These are phyloP conservation scores for Cardamine occulta DNA, from an alignment of 345 rosid genomes.

Conservation along the genomic window DNA sequence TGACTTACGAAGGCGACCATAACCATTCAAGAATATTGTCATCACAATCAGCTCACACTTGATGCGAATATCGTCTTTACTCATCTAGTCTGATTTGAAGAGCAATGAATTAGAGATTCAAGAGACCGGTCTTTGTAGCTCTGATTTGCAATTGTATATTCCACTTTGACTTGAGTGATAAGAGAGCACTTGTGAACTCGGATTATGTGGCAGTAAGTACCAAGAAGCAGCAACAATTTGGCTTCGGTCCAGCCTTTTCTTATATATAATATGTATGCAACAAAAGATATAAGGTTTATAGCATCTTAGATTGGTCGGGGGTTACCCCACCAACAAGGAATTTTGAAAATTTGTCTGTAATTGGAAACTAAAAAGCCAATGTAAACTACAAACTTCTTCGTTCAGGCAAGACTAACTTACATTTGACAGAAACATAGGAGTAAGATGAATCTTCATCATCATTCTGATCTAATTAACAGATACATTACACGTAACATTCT, in stretches of 20 bases:
- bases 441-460: no score
- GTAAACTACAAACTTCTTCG: no score
- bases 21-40: constrained; percentile 63
- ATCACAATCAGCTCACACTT: constrained; percentile 64
- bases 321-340: no score
- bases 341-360: no score
- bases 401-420: no score
- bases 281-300: neutral
- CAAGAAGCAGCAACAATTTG: constrained; percentile 21
- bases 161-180: constrained; percentile 28
- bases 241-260: neutral
- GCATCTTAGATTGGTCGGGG: no score
- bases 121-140: constrained; percentile 19
- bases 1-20: constrained; percentile 83
- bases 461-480: no score
- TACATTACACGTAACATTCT: no score
- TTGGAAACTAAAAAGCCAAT: no score
- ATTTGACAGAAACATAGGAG: no score
- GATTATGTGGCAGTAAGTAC: constrained; percentile 1
- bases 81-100: constrained; percentile 25
- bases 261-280: neutral
- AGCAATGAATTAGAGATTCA: constrained; percentile 11
- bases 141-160: constrained; percentile 43
- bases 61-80: constrained; percentile 19
- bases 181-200: constrained; percentile 24